Evolutionary conservation across 2,329 filamentous ascomycete genomes (phyloP).

Genomic region (Aquanectria penicillioides): DNA sequence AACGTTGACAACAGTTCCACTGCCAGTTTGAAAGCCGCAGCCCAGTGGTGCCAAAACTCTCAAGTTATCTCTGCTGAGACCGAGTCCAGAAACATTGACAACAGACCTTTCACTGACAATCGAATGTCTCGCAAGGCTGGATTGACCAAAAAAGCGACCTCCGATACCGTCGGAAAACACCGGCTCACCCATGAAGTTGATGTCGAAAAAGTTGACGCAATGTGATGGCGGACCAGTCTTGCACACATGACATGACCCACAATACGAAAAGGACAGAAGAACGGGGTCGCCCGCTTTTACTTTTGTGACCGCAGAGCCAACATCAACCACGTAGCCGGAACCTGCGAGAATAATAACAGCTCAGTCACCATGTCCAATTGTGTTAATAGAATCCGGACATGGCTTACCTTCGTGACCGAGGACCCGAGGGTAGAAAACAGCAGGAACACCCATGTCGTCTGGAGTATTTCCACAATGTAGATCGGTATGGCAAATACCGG

Average conservation of each 20-base stretch:
- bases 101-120: constrained; percentile 44
- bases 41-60: constrained; percentile 47
- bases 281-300: constrained; percentile 64
- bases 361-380: background rate
- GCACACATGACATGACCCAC: constrained; percentile 57
- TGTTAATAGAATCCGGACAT: background rate
- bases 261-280: constrained; percentile 56
- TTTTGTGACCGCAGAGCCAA: constrained; percentile 57
- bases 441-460: constrained; percentile 23
- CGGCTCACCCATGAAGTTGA: constrained; percentile 55
- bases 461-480: constrained; percentile 53
- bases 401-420: constrained; percentile 63
- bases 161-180: constrained; percentile 27
- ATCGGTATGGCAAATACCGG: constrained; percentile 66
- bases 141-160: constrained; percentile 49
- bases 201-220: constrained; percentile 57
- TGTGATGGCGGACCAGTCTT: constrained; percentile 55
- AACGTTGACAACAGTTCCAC: constrained; percentile 47
- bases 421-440: constrained; percentile 43
- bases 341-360: constrained; percentile 28
- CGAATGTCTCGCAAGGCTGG: constrained; percentile 45
- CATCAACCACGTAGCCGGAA: constrained; percentile 56
- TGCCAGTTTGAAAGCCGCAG: constrained; percentile 51
- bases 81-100: constrained; percentile 41
- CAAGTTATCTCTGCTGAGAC: constrained; percentile 37